Base-by-base conservation (phyloP, 2,329 filamentous ascomycete species). In the Furcasterigmium sp. region DNA sequence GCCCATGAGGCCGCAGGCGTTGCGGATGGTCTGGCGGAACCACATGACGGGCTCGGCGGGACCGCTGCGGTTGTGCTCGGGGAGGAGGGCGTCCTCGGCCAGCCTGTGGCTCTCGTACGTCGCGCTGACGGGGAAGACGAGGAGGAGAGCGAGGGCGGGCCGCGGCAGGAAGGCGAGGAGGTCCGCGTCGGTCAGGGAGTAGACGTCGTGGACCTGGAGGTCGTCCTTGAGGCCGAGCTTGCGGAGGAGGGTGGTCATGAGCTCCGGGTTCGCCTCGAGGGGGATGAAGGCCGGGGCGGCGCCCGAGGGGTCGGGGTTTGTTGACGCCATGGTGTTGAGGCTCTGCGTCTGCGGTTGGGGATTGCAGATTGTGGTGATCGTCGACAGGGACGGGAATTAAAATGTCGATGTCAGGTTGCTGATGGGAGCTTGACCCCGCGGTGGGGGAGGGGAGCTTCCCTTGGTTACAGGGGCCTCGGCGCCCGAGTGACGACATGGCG, bases 1-100 rank as follows among this genome's bases (percentile, higher is more conserved):
- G 0, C 87, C 93, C 70, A 96, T 95, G 36, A 95, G 69, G 0
- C 91, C 91, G 62, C 91, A 97, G 1, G 91, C 89, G 61, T 97
- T 95, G 47, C 86, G 79, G 55, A 97, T 96, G 0, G 91, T 97
- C 69, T 97, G 91, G 54, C 81, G 86, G 75, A 91, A 97, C 93
- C 91, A 98, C 8, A 95, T 58, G 0, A 96, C 87, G 5, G 87
- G 84, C 58, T 96, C 88, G 0, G 56, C 58, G 1, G 75, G 66
- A 2, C 90, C 90, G 15, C 71, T 73, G 35, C 84, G 85, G 0
- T 62, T 60, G 68, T 95, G 95, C 30, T 82, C 78, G 3, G 68
- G 52, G 34, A 70, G 69, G 18, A 74, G 61, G 40, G 70, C 69
- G 66, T 96, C 91, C 69, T 95, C 91, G 35, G 79, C 72, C 45